Conservation (phyloP, 371 early-diverging fungal species). For the Rhizopus delemar region DNA sequence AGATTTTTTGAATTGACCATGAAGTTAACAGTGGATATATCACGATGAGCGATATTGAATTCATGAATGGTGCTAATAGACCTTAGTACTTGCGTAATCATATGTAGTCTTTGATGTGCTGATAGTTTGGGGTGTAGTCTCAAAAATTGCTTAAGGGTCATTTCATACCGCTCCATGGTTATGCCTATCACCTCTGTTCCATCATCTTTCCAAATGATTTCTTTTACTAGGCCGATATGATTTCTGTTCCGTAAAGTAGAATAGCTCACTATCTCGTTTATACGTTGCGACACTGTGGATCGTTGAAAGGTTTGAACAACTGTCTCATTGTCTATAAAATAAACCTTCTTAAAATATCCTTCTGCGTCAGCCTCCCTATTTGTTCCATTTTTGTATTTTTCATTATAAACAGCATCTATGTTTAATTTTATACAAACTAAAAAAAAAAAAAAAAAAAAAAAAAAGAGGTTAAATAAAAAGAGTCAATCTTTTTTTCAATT, state of each 20-base stretch:
- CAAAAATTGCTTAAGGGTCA: constrained; percentile 56
- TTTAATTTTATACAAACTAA: not conserved
- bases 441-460: not conserved
- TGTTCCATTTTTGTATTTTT: not conserved
- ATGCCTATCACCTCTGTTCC: constrained; percentile 39
- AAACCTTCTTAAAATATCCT: constrained; percentile 52
- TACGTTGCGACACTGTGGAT: constrained; percentile 45
- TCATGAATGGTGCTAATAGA: constrained; percentile 55
- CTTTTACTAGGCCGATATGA: constrained; percentile 40
- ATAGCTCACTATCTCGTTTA: constrained; percentile 44
- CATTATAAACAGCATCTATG: not conserved
- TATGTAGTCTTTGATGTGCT: constrained; percentile 51
- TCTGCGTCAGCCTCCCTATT: constrained; percentile 23
- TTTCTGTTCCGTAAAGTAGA: constrained; percentile 33
- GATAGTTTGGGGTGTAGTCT: constrained; percentile 47
- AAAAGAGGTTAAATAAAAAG: too few relatives aligned
- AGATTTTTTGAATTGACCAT: constrained; percentile 55
- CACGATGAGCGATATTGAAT: constrained; percentile 64
- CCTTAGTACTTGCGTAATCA: constrained; percentile 56
- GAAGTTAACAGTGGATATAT: constrained; percentile 64
- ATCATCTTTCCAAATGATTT: constrained; percentile 35
- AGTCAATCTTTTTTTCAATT: not conserved
- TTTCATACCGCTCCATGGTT: constrained; percentile 45
- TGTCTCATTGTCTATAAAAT: constrained; percentile 31
- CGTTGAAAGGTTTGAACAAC: constrained; percentile 45